These are phyloP conservation scores for Vigna trinervia DNA, from an alignment of 306 rosid genomes.

Conservation along the genomic window DNA sequence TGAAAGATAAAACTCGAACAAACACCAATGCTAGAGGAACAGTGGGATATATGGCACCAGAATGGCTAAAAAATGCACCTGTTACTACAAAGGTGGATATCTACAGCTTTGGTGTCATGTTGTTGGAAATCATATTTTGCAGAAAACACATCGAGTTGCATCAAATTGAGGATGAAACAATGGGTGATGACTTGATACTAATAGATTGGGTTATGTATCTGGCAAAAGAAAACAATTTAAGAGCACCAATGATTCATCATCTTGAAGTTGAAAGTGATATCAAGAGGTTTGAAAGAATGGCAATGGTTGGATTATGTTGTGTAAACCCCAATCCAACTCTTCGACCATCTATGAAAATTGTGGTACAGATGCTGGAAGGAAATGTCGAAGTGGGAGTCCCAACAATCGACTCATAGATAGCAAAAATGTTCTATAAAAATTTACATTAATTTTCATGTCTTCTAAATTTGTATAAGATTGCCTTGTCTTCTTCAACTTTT, in stretches of 20 bases:
- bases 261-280: constrained; percentile 36
- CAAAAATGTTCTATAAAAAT: neutral
- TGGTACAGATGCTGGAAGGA: constrained; percentile 50
- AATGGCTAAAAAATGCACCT: constrained; percentile 54
- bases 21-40: constrained; percentile 48
- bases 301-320: constrained; percentile 51
- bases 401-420: constrained; percentile 16
- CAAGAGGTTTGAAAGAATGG: constrained; percentile 50
- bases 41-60: constrained; percentile 57
- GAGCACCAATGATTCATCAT: constrained; percentile 29
- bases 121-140: constrained; percentile 46
- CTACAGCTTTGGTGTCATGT: constrained; percentile 49
- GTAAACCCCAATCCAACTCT: constrained; percentile 40
- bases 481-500: too few species aligned
- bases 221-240: constrained; percentile 41
- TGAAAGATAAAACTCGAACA: constrained; percentile 44
- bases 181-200: constrained; percentile 38
- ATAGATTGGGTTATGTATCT: constrained; percentile 40
- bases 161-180: constrained; percentile 37
- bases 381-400: constrained; percentile 42
- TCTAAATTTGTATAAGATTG: too few species aligned
- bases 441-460: too few species aligned
- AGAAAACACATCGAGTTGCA: constrained; percentile 48
- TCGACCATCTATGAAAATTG: constrained; percentile 47
- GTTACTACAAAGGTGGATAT: constrained; percentile 50